Base-by-base conservation (phyloP, 148 eudicot species). In the Rhododendron ferrugineum region DNA sequence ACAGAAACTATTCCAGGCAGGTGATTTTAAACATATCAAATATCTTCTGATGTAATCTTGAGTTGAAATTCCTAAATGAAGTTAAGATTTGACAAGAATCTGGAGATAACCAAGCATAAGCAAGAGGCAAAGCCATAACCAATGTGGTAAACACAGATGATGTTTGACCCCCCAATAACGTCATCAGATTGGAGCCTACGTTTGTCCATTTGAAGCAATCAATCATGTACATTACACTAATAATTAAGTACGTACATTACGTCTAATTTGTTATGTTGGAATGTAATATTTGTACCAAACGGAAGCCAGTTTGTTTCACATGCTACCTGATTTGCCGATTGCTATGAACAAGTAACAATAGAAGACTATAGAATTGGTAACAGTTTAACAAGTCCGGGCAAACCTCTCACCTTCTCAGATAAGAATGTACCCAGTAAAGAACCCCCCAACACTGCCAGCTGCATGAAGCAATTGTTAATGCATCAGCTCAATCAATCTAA, bases 361-460 rank as follows among this genome's bases (percentile, higher is more conserved):
- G 74, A 58, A 42, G 20, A 77, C 52, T 54, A 26, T 0, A 66
- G 68, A 13, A 49, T 54, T 14, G 10, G 70, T 15, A 32, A 64
- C 44, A 66, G 46, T 79, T 37, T 62, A 7, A 47, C 9, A 52
- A 7, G 52, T n/a, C 37, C 11, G 1, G 72, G 80, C 8, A 66
- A 80, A 52, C 47, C 78, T 3, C 91, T 89, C 64, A 95, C 98
- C 91, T 95, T 95, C 90, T 97, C 99, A 11, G 99, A 97, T 85
- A 97, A 90, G 90, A 94, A 93, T 87, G 91, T 91, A 52, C 99
- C 99, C 26, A 97, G 91, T 82, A 97, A 88, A 78, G 99, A 95
- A 49, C 98, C 99, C 58, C 98, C 99, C 14, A 94, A 88, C 47
- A 97, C 99, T 86, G 99, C 99, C 87, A 97, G 91, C 99, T 97